Base-by-base conservation (phyloP, 2,329 filamentous ascomycete genomes). In the Penicillium olsonii region DNA sequence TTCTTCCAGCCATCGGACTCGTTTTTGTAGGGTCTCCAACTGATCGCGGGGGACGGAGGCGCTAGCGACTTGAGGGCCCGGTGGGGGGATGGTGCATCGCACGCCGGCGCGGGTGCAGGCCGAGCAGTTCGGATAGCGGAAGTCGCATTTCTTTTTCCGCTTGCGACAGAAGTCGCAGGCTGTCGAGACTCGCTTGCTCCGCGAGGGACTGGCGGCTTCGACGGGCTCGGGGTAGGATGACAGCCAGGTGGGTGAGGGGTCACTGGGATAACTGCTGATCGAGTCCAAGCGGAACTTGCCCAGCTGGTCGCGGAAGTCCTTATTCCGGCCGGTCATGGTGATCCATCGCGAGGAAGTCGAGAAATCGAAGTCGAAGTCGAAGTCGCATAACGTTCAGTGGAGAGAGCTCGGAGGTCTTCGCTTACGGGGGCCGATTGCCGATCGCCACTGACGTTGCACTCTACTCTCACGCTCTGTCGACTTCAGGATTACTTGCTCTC, bases 91-190 rank as follows among this genome's bases (percentile, higher is more conserved):
- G 26, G 69, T 71, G 48, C 69, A 72, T 38, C 69, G 68, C 19
- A 72, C 68, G n/a, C 69, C 68, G 31, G 68, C 68, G 39, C 69
- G 68, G 12, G 67, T 68, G 45, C 69, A 72, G 15, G 68, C 69
- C 22, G 68, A 70, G 45, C 69, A 72, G 50, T 72, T 72, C 24
- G 69, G 69, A 42, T 72, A 72, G 35, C 68, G 68, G 42, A 72
- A 72, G 50, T 72, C 69, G 52, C 69, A 72, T 63, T 72, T 72
- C 56, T 72, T 72, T 57, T 72, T 72, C 7, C 69, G 58, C 48
- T 69, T 71, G 48, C 69, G 66, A 63, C 69, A 72, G 40, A 72
- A 72, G 37, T 72, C 69, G 50, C 69, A 72, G 18, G 69, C 69
- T 1, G 68, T 72, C 20, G 69, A 71, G 12, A 72, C 69, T 27